Evolutionary conservation across 2,329 filamentous ascomycete species (phyloP).

Genomic region (Trichoderma arundinaceum): DNA sequence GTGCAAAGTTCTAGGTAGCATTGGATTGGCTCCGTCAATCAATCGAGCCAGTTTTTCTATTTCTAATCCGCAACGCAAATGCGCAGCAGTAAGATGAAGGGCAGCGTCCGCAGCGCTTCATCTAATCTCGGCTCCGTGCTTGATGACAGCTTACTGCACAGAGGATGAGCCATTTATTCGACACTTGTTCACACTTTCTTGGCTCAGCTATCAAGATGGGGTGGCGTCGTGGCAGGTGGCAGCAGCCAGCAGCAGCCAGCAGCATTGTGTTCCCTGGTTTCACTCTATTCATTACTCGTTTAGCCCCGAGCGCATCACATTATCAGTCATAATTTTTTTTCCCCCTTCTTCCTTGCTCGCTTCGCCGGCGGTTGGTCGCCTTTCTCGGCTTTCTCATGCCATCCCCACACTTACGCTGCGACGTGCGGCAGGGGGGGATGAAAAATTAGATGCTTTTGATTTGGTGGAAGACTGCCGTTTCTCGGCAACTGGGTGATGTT

Average conservation of each 20-base stretch:
- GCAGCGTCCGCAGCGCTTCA: not conserved
- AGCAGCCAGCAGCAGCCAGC: not conserved
- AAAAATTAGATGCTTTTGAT: not conserved
- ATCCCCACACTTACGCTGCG: not conserved
- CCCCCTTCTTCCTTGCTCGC: not conserved
- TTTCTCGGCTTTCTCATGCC: not conserved
- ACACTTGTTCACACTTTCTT: conserved; percentile 20
- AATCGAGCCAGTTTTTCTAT: not conserved
- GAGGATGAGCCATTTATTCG: conserved; percentile 28
- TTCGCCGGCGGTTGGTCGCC: not conserved
- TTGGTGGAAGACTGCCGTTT: too few species aligned
- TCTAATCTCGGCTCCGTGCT: conserved; percentile 2
- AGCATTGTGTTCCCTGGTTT: conserved; percentile 8
- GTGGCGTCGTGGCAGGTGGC: conserved; percentile 17
- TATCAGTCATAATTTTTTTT: conserved; percentile 9
- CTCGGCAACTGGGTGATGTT: not conserved
- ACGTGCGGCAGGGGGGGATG: not conserved
- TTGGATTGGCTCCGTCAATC: too few species aligned
- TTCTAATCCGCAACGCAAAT: not conserved
- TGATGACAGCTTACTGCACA: conserved; percentile 10
- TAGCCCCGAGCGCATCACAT: conserved; percentile 17
- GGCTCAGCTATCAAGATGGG: conserved; percentile 3
- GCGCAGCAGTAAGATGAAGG: not conserved
- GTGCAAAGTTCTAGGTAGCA: too few species aligned
- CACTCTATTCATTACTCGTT: conserved; percentile 18